Evolutionary conservation across 192 early-diverging fungal genomes (phyloP).

Genomic region (Allomyces macrogynus): DNA sequence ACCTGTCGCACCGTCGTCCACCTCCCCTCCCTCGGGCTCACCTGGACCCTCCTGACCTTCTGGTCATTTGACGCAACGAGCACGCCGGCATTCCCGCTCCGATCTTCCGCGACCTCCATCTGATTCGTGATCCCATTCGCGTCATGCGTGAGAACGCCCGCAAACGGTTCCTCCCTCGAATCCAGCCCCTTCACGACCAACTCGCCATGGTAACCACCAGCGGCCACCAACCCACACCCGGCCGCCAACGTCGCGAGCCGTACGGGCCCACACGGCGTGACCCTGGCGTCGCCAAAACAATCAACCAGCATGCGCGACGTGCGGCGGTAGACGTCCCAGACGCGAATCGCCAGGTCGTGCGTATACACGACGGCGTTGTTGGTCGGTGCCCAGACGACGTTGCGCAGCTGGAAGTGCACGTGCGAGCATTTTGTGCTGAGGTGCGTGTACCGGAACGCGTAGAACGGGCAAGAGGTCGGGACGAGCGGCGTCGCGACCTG

Average conservation of each 20-base stretch:
- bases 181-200: constrained; percentile 11
- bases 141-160: constrained; percentile 1
- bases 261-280: constrained; percentile 6
- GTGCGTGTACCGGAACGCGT: constrained; percentile 10
- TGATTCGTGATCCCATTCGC: constrained; percentile 18
- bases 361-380: constrained; percentile 17
- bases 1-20: neutral
- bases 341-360: constrained; percentile 11
- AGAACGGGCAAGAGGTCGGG: constrained; percentile 8
- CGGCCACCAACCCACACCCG: constrained; percentile 15
- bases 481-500: constrained; percentile 7
- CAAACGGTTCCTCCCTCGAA: neutral
- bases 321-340: constrained; percentile 17
- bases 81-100: constrained; percentile 4
- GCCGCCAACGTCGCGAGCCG: constrained; percentile 15
- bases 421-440: constrained; percentile 12
- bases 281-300: constrained; percentile 3
- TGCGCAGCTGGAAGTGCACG: constrained; percentile 21
- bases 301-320: constrained; percentile 7
- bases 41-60: neutral
- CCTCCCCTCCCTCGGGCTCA: too few relatives aligned
- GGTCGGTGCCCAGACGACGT: constrained; percentile 21
- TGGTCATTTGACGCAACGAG: constrained; percentile 15
- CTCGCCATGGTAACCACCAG: constrained; percentile 16
- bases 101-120: constrained; percentile 3